phyloP scores from a whole-genome alignment of 108 stramenopile species.

The Conticribra weissflogii region DNA sequence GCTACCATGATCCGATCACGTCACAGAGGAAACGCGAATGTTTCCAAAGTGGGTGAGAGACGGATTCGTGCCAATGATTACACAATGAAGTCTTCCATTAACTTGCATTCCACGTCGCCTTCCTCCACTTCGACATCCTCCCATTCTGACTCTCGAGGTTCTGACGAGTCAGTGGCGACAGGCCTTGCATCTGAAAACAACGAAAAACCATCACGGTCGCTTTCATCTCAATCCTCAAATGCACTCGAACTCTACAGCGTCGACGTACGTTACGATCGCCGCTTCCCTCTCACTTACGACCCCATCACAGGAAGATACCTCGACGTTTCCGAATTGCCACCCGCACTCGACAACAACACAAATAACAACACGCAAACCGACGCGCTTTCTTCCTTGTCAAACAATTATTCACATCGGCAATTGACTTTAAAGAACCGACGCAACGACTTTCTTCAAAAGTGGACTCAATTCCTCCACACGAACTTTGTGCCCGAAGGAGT shows the following conservation, averaged over 20 bases:
- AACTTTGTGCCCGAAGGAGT: slow-evolving; percentile 89
- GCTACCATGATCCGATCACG: too few relatives aligned
- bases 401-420: background rate
- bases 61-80: too few relatives aligned
- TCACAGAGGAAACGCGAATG: too few relatives aligned
- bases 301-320: slow-evolving; percentile 38
- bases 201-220: too few relatives aligned
- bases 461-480: slow-evolving; percentile 29
- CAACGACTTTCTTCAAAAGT: slow-evolving; percentile 6
- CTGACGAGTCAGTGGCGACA: too few relatives aligned
- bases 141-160: too few relatives aligned
- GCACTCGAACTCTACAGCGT: slow-evolving; percentile 42
- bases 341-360: slow-evolving; percentile 4
- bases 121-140: too few relatives aligned
- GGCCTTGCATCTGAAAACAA: too few relatives aligned
- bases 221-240: background rate
- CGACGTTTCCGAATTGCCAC: slow-evolving; percentile 18
- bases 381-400: too few relatives aligned
- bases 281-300: slow-evolving; percentile 40
- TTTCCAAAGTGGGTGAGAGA: too few relatives aligned
- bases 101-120: too few relatives aligned
- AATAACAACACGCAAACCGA: background rate
- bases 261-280: slow-evolving; percentile 43
- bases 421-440: background rate
- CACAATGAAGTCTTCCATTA: too few relatives aligned